Percentiles rank a stretch among this genome's conserved stretches.
phyloP scores from a whole-genome alignment of 371 early-diverging fungal species.

The Mucor indicus region DNA sequence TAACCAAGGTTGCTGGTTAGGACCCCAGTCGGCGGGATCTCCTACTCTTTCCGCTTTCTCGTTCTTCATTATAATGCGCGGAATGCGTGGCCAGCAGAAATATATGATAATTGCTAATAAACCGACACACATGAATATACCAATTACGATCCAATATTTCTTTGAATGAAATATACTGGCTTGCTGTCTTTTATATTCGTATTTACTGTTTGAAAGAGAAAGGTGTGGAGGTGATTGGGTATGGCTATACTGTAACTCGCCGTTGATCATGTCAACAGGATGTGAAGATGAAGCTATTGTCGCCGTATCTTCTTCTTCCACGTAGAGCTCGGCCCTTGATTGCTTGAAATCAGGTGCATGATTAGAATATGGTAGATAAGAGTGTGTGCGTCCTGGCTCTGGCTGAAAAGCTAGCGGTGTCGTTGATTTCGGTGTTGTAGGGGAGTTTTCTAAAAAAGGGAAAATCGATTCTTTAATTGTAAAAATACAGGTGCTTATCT shows the following conservation, averaged over 20 bases:
- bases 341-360: constrained; percentile 23
- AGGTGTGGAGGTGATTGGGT: neutral
- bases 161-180: too few relatives aligned
- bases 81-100: constrained; percentile 25
- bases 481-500: constrained; percentile 1
- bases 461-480: neutral
- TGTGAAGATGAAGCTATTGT: constrained; percentile 5
- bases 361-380: constrained; percentile 38
- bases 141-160: neutral
- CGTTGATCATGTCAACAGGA: constrained; percentile 11
- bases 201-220: too few relatives aligned
- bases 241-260: constrained; percentile 1
- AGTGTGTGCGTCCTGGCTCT: constrained; percentile 19
- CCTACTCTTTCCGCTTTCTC: constrained; percentile 19
- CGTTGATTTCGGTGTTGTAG: constrained; percentile 8
- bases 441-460: neutral
- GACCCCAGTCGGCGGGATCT: constrained; percentile 24
- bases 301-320: constrained; percentile 17
- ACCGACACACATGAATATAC: neutral
- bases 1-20: constrained; percentile 13
- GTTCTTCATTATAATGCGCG: constrained; percentile 1
- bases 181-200: neutral
- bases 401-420: constrained; percentile 10
- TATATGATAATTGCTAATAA: constrained; percentile 2
- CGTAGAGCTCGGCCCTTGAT: constrained; percentile 10